Percentiles rank a stretch among this genome's conserved stretches.
phyloP scores from a whole-genome alignment of 2,329 filamentous ascomycete species.

The Catunica adiposa region DNA sequence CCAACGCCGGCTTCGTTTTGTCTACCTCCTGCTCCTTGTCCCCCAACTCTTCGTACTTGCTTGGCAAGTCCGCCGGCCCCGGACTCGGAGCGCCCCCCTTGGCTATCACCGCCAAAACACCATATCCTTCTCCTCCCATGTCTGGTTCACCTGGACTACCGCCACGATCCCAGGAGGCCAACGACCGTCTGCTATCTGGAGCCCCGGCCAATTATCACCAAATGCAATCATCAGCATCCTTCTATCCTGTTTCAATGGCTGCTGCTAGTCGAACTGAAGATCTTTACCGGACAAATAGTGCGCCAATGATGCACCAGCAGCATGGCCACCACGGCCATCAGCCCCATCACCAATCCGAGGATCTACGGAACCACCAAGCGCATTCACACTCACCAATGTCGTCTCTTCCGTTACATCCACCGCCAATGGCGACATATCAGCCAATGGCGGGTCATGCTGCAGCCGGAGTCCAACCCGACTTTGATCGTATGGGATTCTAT shows the following conservation, averaged over 20 bases:
- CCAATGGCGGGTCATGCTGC: not conserved
- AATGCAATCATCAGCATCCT: slow-evolving; percentile 8
- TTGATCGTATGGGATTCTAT: slow-evolving; percentile 26
- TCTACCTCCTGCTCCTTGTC: not conserved
- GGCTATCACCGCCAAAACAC: slow-evolving; percentile 37
- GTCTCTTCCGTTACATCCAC: slow-evolving; percentile 5
- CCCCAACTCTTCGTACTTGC: not conserved
- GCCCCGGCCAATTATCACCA: slow-evolving; percentile 17
- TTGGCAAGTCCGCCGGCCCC: not conserved
- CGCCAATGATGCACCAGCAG: slow-evolving; percentile 18
- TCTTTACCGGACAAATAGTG: slow-evolving; percentile 14
- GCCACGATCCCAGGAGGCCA: slow-evolving; percentile 39
- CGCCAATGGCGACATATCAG: slow-evolving; percentile 7
- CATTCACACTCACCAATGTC: slow-evolving; percentile 8
- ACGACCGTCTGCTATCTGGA: slow-evolving; percentile 31
- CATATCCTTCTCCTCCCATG: slow-evolving; percentile 60
- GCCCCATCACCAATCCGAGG: slow-evolving; percentile 20
- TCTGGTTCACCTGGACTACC: slow-evolving; percentile 49
- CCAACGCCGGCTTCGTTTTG: not conserved
- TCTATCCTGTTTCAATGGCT: slow-evolving; percentile 4
- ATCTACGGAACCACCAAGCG: slow-evolving; percentile 20
- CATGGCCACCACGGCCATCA: slow-evolving; percentile 6
- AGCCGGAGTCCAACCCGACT: not conserved
- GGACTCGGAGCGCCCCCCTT: slow-evolving; percentile 25
- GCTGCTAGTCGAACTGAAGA: slow-evolving; percentile 3